Percentiles rank a stretch among this genome's conserved stretches.
Evolutionary conservation across 139 green algal genomes (phyloP).

Genomic region (Axilococcus clingmanii): DNA sequence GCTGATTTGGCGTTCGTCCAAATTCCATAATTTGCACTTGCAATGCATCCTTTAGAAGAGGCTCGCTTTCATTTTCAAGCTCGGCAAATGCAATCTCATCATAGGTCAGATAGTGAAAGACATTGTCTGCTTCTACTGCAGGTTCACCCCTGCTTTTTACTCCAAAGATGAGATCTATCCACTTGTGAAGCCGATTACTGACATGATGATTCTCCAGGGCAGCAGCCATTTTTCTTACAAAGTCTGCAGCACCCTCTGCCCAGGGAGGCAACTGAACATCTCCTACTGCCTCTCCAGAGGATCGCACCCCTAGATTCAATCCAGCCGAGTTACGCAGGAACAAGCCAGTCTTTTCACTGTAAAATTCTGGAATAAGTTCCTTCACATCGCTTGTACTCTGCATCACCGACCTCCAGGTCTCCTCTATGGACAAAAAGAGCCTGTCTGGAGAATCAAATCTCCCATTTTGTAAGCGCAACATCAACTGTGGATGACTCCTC

Average conservation of each 20-base stretch:
- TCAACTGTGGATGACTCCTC: constrained; percentile 69
- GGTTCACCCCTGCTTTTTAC: constrained; percentile 16
- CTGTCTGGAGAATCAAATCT: constrained; percentile 91
- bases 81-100: constrained; percentile 32
- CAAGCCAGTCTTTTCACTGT: constrained; percentile 17
- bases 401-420: constrained; percentile 68
- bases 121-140: constrained; percentile 49
- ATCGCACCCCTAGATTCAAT: constrained; percentile 63
- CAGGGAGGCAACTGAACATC: constrained; percentile 77
- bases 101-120: constrained; percentile 71
- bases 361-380: constrained; percentile 98
- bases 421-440: constrained; percentile 67
- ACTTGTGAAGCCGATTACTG: constrained; percentile 45
- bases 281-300: constrained; percentile 62
- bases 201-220: constrained; percentile 57
- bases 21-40: constrained; percentile 63
- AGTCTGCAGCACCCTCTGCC: constrained; percentile 37
- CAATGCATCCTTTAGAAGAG: constrained; percentile 19
- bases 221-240: constrained; percentile 30
- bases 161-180: constrained; percentile 74
- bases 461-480: constrained; percentile 86
- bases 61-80: constrained; percentile 20
- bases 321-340: constrained; percentile 70
- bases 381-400: constrained; percentile 83
- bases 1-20: constrained; percentile 43